These are phyloP conservation scores for Glycine latifolia DNA, from an alignment of 306 rosid genomes.

Conservation along the genomic window DNA sequence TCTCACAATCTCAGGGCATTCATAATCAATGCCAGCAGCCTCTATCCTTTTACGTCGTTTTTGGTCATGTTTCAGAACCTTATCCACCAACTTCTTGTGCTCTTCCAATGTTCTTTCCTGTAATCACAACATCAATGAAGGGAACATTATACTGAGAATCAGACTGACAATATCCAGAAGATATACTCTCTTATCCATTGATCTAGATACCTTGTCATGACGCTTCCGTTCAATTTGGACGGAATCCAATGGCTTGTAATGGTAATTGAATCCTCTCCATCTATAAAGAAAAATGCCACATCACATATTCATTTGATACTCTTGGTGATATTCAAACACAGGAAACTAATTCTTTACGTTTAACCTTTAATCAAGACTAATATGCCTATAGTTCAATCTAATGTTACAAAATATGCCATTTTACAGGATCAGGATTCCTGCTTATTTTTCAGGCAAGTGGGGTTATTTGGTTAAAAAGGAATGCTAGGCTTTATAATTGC, in stretches of 20 bases:
- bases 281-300: background rate
- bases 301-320: too few species aligned
- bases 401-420: background rate
- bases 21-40: conserved; percentile 1
- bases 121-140: background rate
- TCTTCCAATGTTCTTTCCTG: conserved; percentile 11
- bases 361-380: background rate
- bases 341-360: background rate
- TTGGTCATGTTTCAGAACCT: background rate
- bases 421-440: background rate
- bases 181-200: background rate
- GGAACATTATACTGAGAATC: background rate
- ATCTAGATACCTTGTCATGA: background rate
- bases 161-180: background rate
- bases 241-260: background rate
- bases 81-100: background rate
- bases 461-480: background rate
- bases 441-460: background rate
- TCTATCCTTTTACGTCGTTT: background rate
- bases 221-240: conserved; percentile 18
- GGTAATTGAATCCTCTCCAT: conserved; percentile 18
- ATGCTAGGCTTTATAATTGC: background rate
- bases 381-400: background rate
- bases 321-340: too few species aligned
- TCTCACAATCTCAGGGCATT: conserved; percentile 15